Base-by-base conservation (phyloP, 2,329 filamentous ascomycete genomes). In the Neonectria punicea region DNA sequence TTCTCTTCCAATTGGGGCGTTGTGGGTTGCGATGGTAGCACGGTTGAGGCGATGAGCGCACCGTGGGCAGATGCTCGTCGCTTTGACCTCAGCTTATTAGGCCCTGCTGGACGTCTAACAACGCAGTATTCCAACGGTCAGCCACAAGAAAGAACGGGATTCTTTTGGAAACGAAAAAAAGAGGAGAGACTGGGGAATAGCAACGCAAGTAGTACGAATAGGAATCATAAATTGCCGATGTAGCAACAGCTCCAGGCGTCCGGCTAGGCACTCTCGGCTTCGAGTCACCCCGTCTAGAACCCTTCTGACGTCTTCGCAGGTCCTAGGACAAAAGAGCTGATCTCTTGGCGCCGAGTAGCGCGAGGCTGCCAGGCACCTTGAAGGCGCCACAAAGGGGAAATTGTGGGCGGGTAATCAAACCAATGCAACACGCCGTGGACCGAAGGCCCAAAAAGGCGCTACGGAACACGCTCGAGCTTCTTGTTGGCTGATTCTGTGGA, bases 361-460 rank as follows among this genome's bases (percentile, higher is more conserved):
- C 61, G 68, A 71, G 68, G 66, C 64, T 71, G 68, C 64, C 62
- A 68, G 67, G 71, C 56, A 68, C 63, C 58, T 64, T 57, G 61
- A 58, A 61, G 39, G 49, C 69, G 70, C 70, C 70, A 74, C 69
- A 61, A 74, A 73, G 68, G 72, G 72, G 65, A 65, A 74, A 74
- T 67, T 70, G 72, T 74, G 72, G 72, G 66, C 60, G 67, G 51
- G 59, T 59, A 74, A 74, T 74, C 69, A 72, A 73, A 74, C 66
- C 61, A 68, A 58, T 53, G 63, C 65, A 70, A 58, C 65, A 61
- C 30, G 51, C 53, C 56, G 57, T 44, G 58, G 36, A 44, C 53
- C 62, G 53, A 61, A 51, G 11, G 53, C 16, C 41, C 43, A 36
- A 53, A 58, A 55, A 36, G 20, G 55, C 50, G 56, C 61, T 56